phyloP scores from a whole-genome alignment of 768 basidiomycete species.

The Naganishia kalamii region DNA sequence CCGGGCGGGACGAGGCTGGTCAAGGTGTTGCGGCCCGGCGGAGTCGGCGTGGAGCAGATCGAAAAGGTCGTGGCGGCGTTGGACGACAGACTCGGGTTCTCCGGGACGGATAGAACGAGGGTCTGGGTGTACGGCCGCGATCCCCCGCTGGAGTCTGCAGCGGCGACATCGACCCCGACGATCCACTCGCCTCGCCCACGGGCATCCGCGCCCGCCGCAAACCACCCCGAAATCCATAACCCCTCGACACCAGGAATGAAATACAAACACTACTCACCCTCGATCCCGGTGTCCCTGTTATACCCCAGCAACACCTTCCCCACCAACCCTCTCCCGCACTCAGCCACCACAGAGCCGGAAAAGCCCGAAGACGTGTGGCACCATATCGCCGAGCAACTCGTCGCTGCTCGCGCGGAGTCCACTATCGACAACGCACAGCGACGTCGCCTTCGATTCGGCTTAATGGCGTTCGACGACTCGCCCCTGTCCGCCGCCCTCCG shows the following conservation, averaged over 20 bases:
- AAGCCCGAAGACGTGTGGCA: not conserved
- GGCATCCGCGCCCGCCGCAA: conserved; percentile 41
- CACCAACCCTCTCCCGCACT: conserved; percentile 36
- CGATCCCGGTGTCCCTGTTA: conserved; percentile 74
- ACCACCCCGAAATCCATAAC: conserved; percentile 31
- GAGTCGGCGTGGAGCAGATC: conserved; percentile 83
- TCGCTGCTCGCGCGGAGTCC: not conserved
- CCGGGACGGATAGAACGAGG: conserved; percentile 44
- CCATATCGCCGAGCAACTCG: not conserved
- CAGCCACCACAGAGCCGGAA: not conserved
- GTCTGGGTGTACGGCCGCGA: conserved; percentile 36
- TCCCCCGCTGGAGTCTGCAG: not conserved
- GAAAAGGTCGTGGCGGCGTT: conserved; percentile 55
- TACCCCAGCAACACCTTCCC: conserved; percentile 43
- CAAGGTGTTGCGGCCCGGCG: conserved; percentile 82
- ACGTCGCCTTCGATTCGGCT: conserved; percentile 12
- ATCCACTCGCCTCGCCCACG: conserved; percentile 6
- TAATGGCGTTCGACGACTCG: conserved; percentile 37
- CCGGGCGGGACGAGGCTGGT: conserved; percentile 62
- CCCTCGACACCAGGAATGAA: conserved; percentile 99
- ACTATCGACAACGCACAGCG: not conserved
- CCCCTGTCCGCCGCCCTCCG: conserved; percentile 25
- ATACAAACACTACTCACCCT: conserved; percentile 92
- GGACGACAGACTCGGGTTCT: conserved; percentile 22
- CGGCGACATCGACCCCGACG: not conserved